Base-by-base conservation (phyloP, 179 eudicot species). In the Kewa caespitosa region DNA sequence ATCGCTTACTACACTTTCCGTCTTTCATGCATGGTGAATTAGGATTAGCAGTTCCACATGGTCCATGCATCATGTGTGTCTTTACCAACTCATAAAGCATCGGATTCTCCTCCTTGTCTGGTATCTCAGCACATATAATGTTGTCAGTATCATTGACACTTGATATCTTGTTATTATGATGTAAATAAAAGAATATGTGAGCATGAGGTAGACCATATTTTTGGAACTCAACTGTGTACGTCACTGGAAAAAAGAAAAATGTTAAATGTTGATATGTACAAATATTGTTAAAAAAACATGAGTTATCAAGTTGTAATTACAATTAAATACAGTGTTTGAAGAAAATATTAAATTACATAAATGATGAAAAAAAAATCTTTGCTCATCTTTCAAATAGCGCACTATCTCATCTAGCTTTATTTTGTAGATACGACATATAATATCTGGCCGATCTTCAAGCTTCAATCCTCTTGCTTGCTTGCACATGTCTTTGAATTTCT, bases 1-100 rank as follows among this genome's bases (percentile, higher is more conserved):
- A 80, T 6, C 50, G 31, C 25, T 70, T 80, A 27, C 50, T 2
- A 33, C 76, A 76, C 28, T 14, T 33, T 12, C 43, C 28, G 28
- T 75, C 17, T 0, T 9, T 27, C 79, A 80, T 75, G 69, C 79
- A 80, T 4, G 67, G 75, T 25, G 72, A 50, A 3, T 36, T 20
- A 0, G 10, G 2, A 9, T 69, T 70, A 0, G 66, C n/a, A 6
- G 13, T 14, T 6, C 76, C 79, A 54, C 83, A 75, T 10, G 79
- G 79, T 17, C 73, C 79, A 55, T 75, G 83, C 43, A 80, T 28
- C 79, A 70, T 80, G 33, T 36, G 46, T n/a, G 32, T 69, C 48
- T 13, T 50, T 14, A 0, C 41, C 70, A 11, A 28, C 34, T 33
- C 46, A 46, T 70, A 60, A 0, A 32, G 55, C 17, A n/a, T 33